Percentiles rank a stretch among this genome's conserved stretches.
Conservation (phyloP, 2,329 filamentous ascomycete genomes). For the Fusarium burgessii region DNA sequence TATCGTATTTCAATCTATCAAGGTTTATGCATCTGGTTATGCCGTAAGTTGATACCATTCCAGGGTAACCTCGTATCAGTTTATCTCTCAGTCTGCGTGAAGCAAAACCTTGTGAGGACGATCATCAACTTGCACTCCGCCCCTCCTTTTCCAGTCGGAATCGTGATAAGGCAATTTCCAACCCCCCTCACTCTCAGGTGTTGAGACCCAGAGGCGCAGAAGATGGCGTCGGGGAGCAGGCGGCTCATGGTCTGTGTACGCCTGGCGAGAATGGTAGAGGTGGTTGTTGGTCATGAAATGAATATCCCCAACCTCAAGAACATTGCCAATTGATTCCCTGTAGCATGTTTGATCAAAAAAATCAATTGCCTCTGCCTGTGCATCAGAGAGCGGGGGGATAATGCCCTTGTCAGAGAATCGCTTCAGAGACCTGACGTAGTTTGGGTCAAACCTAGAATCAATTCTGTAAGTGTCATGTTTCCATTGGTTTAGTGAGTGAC, state of each 20-base stretch:
- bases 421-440: slow-evolving; percentile 68
- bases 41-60: neutral
- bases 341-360: slow-evolving; percentile 77
- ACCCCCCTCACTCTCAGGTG: slow-evolving; percentile 81
- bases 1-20: neutral
- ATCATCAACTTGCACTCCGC: slow-evolving; percentile 60
- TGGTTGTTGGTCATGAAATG: slow-evolving; percentile 85
- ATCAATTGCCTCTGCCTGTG: slow-evolving; percentile 69
- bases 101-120: slow-evolving; percentile 20
- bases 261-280: slow-evolving; percentile 82
- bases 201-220: slow-evolving; percentile 85
- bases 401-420: slow-evolving; percentile 22
- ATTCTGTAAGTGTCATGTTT: neutral
- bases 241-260: slow-evolving; percentile 74
- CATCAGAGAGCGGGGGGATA: slow-evolving; percentile 52
- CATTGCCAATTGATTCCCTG: slow-evolving; percentile 80
- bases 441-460: slow-evolving; percentile 71
- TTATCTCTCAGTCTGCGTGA: slow-evolving; percentile 8
- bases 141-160: slow-evolving; percentile 82
- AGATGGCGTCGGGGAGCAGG: slow-evolving; percentile 78
- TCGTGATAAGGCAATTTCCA: slow-evolving; percentile 87
- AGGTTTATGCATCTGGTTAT: neutral
- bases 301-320: slow-evolving; percentile 86
- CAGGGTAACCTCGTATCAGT: neutral
- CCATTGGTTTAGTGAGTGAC: accelerated